A percentile compares a stretch with the other conserved stretches of the same genome.
These are phyloP conservation scores for Cryphonectria japonica DNA, from an alignment of 2,329 filamentous ascomycete species.

Conservation along the genomic window DNA sequence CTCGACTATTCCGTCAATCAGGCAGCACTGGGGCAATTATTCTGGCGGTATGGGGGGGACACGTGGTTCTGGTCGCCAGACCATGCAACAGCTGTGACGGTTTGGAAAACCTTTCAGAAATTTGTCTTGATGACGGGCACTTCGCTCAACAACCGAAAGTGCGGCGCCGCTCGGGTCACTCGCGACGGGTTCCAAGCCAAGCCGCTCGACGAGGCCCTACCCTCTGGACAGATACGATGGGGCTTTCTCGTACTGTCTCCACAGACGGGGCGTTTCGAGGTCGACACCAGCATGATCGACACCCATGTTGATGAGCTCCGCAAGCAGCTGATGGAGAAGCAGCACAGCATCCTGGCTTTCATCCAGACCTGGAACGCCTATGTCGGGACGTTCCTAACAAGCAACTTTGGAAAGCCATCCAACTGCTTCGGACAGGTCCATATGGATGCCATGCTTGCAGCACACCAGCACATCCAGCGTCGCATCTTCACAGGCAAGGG, in stretches of 20 bases:
- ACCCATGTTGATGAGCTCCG: conserved; percentile 62
- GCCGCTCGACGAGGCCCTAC: conserved; percentile 43
- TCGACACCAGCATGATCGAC: conserved; percentile 62
- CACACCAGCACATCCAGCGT: conserved; percentile 54
- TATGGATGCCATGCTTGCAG: conserved; percentile 55
- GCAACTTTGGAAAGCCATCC: conserved; percentile 56
- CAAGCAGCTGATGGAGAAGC: conserved; percentile 57
- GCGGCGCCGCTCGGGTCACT: conserved; percentile 50
- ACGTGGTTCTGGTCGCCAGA: conserved; percentile 67
- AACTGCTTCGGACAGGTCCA: conserved; percentile 57
- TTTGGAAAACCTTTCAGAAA: conserved; percentile 60
- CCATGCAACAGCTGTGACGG: conserved; percentile 55
- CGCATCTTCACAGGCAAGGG: conserved; percentile 45
- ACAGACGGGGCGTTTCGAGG: conserved; percentile 57
- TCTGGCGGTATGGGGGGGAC: conserved; percentile 68
- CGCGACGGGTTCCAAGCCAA: conserved; percentile 28
- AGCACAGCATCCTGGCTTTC: conserved; percentile 52
- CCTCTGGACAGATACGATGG: conserved; percentile 54
- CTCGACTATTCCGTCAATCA: conserved; percentile 68
- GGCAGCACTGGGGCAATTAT: conserved; percentile 52
- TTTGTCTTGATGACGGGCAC: conserved; percentile 62
- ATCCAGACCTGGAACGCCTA: conserved; percentile 57
- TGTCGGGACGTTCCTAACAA: conserved; percentile 54
- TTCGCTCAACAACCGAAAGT: conserved; percentile 56
- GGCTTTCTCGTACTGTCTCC: conserved; percentile 61